phyloP scores from a whole-genome alignment of 2,329 filamentous ascomycete genomes.

The Emergomyces africanus region DNA sequence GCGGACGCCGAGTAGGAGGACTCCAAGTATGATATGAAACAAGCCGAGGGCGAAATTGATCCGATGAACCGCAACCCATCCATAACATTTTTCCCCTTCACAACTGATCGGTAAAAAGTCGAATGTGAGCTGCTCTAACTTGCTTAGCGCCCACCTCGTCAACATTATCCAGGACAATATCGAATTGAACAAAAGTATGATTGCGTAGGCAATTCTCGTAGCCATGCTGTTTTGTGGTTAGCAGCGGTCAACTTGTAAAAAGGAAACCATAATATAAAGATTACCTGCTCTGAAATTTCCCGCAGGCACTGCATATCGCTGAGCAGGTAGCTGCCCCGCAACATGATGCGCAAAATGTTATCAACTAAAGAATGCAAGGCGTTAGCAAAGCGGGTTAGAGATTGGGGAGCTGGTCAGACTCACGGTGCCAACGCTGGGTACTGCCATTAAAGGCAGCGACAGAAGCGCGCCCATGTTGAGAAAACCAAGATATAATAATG shows the following conservation, averaged over 20 bases:
- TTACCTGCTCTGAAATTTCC: slow-evolving; percentile 92
- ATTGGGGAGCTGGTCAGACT: slow-evolving; percentile 27
- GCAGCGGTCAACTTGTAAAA: slow-evolving; percentile 6
- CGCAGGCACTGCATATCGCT: slow-evolving; percentile 87
- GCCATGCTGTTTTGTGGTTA: slow-evolving; percentile 56
- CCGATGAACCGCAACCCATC: slow-evolving; percentile 90
- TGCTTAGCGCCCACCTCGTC: slow-evolving; percentile 95
- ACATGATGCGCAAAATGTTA: slow-evolving; percentile 75
- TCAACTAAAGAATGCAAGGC: slow-evolving; percentile 39
- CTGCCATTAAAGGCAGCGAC: slow-evolving; percentile 74
- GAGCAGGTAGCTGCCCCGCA: slow-evolving; percentile 95
- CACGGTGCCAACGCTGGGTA: slow-evolving; percentile 80
- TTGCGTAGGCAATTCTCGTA: slow-evolving; percentile 89
- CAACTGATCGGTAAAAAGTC: slow-evolving; percentile 96
- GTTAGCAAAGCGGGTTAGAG: background rate
- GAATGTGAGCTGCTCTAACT: slow-evolving; percentile 78
- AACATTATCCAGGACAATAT: slow-evolving; percentile 99
- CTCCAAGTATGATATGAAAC: slow-evolving; percentile 78
- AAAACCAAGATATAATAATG: background rate
- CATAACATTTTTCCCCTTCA: slow-evolving; percentile 79
- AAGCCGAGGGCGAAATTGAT: slow-evolving; percentile 96
- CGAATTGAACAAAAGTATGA: slow-evolving; percentile 91
- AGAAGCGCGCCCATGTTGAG: slow-evolving; percentile 74
- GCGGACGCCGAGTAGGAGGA: slow-evolving; percentile 73
- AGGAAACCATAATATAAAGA: slow-evolving; percentile 9